Base-by-base conservation (phyloP, 345 rosid genomes). In the Mercurialis annua region DNA sequence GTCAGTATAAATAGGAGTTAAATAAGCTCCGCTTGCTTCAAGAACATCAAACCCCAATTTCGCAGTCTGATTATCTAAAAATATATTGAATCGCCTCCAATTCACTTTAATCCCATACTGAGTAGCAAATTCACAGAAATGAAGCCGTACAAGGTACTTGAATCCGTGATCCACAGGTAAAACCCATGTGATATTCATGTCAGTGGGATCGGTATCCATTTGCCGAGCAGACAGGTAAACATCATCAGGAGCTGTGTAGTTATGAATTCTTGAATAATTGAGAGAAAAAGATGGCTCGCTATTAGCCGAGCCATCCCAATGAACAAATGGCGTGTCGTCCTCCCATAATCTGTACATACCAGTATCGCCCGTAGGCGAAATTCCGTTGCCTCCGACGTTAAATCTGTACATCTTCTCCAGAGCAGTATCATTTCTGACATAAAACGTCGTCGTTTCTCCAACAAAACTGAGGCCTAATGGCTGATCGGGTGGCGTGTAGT, bases 71-170 rank as follows among this genome's bases (percentile, higher is more conserved):
- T 69, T 69, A 30, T 69, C 59, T 2, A 69, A 33, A 10, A 16
- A 48, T 65, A 69, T 36, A 6, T 34, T 8, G 42, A 69, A 58
- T 36, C 55, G 27, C 12, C 65, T 24, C 6, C 24, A 40, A 18
- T 60, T 27, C 3, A 50, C 14, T 1, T 59, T 23, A 29, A 52
- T 44, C 31, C n/a, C n/a, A n/a, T n/a, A 0, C 6, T 12, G 6
- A 1, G 29, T n/a, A n/a, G 12, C 33, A 18, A 58, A 36, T 24
- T 69, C 66, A 36, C 72, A 69, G n/a, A 69, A 69, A n/a, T 69
- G 72, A n/a, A 69, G 66, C 57, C 72, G 48, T 5, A 69, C 50
- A 24, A 69, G 44, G 27, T 36, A 60, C 15, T 10, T 56, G 36
- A 49, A 59, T 49, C 59, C 72, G 6, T 1, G 51, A 18, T 69